Base-by-base conservation (phyloP, 2,329 filamentous ascomycete species). In the Cladosporium sp. region DNA sequence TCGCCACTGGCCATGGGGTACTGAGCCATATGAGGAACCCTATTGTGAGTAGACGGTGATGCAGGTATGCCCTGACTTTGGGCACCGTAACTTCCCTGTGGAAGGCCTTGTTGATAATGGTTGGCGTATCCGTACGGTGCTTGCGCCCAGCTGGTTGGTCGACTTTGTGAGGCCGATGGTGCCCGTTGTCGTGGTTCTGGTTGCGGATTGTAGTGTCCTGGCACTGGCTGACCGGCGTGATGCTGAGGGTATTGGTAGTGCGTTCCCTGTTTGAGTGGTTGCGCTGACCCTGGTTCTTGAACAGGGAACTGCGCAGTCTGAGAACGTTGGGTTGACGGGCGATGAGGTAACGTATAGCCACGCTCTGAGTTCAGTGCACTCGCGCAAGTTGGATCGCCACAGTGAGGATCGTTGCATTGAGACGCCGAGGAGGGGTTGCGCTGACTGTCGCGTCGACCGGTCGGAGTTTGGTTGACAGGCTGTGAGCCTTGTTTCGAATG, bases 351-450 rank as follows among this genome's bases (percentile, higher is more conserved):
- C 10, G 70, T 71, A 53, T 72, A 72, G 12, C 72, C 68, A 52
- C 72, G 70, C 21, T 73, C 71, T 4, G 56, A n/a, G 56, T 69
- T 69, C 29, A 63, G 68, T 46, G 56, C 59, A 40, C 67, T 68
- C 16, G 50, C 23, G 67, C 79, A 80, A 28, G 70, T 72, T 21
- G 77, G 76, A 62, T 78, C 71, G 46, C 66, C 73, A 71, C 78
- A 80, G 26, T 69, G 84, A 78, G 81, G 82, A 81, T 78, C 82
- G 82, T 73, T 75, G 78, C 76, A 81, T 82, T 69, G 82, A 81
- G 79, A 67, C 52, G 57, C 31, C 16, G 69, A 69, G 12, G 55
- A 44, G 14, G 69, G 46, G n/a, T 11, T 55, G 18, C 57, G 64
- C 56, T 66, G 64, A 50, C 70, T 72, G 61, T 73, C 71, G 29